Conservation (phyloP, 1,139 yeast genomes). For the Hansenula lynferdii region DNA sequence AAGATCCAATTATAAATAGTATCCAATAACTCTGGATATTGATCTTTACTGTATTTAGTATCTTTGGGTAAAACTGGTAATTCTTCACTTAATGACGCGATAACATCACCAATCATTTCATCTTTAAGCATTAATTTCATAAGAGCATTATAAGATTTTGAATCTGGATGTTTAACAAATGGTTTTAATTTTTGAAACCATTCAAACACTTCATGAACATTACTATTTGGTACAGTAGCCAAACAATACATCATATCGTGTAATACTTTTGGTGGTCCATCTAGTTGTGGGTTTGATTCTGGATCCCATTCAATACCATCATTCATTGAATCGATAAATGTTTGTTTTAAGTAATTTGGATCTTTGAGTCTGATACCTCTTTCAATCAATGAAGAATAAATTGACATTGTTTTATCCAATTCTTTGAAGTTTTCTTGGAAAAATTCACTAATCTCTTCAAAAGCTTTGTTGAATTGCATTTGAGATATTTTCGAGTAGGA, state of each 20-base stretch:
- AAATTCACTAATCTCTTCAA: background rate
- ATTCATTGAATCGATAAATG: conserved; percentile 32
- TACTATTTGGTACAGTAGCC: conserved; percentile 22
- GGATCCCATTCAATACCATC: conserved; percentile 41
- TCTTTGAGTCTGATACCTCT: conserved; percentile 21
- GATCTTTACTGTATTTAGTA: conserved; percentile 20
- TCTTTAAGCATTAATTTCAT: conserved; percentile 41
- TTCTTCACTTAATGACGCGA: conserved; percentile 56
- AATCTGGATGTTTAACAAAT: conserved; percentile 34
- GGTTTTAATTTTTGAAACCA: conserved; percentile 31
- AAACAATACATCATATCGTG: conserved; percentile 18
- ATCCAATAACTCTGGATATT: conserved; percentile 34
- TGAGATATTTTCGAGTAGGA: background rate
- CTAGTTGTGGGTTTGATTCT: conserved; percentile 15
- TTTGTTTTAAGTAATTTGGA: conserved; percentile 25
- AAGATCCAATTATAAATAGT: conserved; percentile 43
- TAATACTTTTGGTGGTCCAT: too few relatives aligned
- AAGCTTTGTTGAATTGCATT: background rate
- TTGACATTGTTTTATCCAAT: conserved; percentile 20
- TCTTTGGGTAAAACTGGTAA: conserved; percentile 42
- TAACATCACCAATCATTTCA: conserved; percentile 51
- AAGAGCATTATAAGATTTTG: conserved; percentile 42
- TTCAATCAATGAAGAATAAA: conserved; percentile 24
- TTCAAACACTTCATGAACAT: conserved; percentile 24
- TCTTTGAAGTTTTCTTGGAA: background rate